phyloP scores from a whole-genome alignment of 2,329 filamentous ascomycete species.

The Curvularia sp. region DNA sequence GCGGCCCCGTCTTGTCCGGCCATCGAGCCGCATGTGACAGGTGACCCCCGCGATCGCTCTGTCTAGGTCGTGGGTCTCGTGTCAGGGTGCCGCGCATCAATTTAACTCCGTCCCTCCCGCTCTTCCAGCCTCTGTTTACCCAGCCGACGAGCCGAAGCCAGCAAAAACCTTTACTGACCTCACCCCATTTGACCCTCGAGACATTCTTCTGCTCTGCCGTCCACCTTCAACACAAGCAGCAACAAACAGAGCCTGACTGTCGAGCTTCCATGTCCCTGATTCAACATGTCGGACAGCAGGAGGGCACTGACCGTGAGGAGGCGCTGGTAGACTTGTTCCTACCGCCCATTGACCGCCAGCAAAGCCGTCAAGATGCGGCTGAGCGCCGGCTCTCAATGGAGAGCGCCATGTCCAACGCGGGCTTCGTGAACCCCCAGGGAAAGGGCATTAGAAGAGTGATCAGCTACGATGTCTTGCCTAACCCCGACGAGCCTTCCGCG shows the following conservation, averaged over 20 bases:
- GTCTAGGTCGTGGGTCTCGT: constrained; percentile 25
- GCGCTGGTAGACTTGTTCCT: constrained; percentile 47
- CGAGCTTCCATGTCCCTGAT: constrained; percentile 56
- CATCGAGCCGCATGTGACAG: constrained; percentile 18
- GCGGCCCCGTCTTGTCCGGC: constrained; percentile 5
- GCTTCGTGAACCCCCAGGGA: constrained; percentile 28
- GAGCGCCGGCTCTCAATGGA: constrained; percentile 43
- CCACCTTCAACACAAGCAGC: background rate
- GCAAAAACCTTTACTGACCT: constrained; percentile 10
- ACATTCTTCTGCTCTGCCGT: constrained; percentile 15
- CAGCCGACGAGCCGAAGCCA: constrained; percentile 10
- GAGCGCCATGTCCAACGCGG: constrained; percentile 33
- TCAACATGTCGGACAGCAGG: constrained; percentile 59
- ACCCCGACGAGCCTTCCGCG: constrained; percentile 42
- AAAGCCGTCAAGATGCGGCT: constrained; percentile 37
- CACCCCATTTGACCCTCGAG: background rate
- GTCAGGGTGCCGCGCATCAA: constrained; percentile 22
- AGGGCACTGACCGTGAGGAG: constrained; percentile 57
- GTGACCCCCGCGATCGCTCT: constrained; percentile 19
- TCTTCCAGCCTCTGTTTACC: constrained; percentile 16
- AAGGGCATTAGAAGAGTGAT: constrained; percentile 51
- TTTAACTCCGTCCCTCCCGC: constrained; percentile 23
- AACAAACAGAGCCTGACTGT: constrained; percentile 17
- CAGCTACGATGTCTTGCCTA: constrained; percentile 59
- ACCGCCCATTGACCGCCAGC: constrained; percentile 43